Percentiles rank a stretch among this genome's conserved stretches.
Conservation (phyloP, 1,284 basidiomycete species). For the Phylloporus sp. region DNA sequence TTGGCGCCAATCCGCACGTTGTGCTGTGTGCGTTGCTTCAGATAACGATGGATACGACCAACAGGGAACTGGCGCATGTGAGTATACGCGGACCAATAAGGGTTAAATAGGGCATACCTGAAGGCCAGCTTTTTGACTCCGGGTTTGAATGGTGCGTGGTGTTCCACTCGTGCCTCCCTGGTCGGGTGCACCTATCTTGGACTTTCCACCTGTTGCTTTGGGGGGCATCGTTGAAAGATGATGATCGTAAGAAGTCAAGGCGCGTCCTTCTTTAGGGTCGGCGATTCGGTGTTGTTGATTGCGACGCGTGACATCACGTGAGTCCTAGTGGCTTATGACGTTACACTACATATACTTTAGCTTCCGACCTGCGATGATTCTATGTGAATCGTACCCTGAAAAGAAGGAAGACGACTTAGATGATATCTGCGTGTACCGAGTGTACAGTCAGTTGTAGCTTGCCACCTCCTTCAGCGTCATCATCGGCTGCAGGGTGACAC, state of each 20-base stretch:
- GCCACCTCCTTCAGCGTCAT: no score
- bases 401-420: no score
- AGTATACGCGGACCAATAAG: neutral
- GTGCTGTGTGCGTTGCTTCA: constrained; percentile 92
- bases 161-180: constrained; percentile 44
- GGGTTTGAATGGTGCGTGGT: constrained; percentile 58
- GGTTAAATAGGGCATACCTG: constrained; percentile 58
- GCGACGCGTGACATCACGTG: constrained; percentile 39
- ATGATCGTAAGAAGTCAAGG: constrained; percentile 30
- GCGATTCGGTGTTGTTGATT: constrained; percentile 38
- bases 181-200: constrained; percentile 39
- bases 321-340: no score
- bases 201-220: constrained; percentile 43
- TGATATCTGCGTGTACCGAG: no score
- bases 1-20: constrained; percentile 93
- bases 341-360: no score
- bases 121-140: constrained; percentile 83
- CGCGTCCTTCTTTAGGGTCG: constrained; percentile 40
- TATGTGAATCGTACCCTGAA: no score
- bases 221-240: constrained; percentile 34
- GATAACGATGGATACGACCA: constrained; percentile 93
- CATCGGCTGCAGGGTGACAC: no score
- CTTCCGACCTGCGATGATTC: no score
- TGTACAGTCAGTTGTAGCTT: no score
- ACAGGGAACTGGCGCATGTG: constrained; percentile 76